Evolutionary conservation across 2,329 filamentous ascomycete species (phyloP), one percentile per base, ranked within the genome.

Genomic region (Fusarium mexicanum): DNA sequence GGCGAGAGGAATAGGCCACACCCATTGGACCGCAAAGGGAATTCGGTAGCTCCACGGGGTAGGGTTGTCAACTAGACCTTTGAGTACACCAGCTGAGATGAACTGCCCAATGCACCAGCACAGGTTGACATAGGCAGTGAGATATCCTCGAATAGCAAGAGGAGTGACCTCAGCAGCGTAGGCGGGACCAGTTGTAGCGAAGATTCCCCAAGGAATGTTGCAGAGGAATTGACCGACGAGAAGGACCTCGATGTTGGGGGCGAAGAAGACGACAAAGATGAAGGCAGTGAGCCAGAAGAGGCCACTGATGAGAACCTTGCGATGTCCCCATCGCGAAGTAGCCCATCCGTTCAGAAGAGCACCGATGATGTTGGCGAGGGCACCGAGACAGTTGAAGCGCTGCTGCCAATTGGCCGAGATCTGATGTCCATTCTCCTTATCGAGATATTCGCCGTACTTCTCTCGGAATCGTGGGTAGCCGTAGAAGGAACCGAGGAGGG

Each of bases 361-460:
- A 20, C 84, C 84, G 48, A 85, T 76, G 59, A 85, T 83, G 71
- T 81, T 83, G 55, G 76, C 79, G 35, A 84, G 62, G 12, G 79
- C 80, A 37, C 78, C 79, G 47, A 81, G 77, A 55, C 78, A 79
- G 73, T 82, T 83, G 51, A 90, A 81, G 6, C 81, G 84, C 26
- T 86, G 83, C 77, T 90, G 88, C 88, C 88, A 90, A 8, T 82
- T 75, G 5, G 86, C 83, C 8, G 84, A 83, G 72, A 90, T 83
- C 73, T 88, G 83, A 53, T 86, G 86, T 14, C 80, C 81, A 26
- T 80, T 79, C 38, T 85, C 75, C 0, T 78, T 69, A 44, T 81
- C 70, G 20, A 80, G 73, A 29, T 58, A 84, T 8, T 76, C 77
- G 48, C 86, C 86, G 65, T 86, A 88, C 73, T 80, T 85, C 65